Evolutionary conservation across 2,329 filamentous ascomycete species (phyloP).

Genomic region (Botrytis fragariae): DNA sequence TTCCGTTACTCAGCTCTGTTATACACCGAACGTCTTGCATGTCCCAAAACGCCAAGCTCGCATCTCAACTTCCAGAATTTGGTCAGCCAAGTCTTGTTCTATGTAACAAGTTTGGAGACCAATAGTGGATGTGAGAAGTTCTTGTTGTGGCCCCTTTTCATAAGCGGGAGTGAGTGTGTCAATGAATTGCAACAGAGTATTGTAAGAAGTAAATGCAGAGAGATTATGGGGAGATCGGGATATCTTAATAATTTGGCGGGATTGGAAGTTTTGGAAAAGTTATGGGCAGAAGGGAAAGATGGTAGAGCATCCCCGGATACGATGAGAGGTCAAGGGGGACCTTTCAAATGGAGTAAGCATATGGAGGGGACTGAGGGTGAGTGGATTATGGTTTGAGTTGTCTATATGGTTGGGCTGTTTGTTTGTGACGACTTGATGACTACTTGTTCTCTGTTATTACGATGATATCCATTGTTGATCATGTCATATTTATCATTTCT

Average conservation of each 20-base stretch:
- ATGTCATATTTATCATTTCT: neutral
- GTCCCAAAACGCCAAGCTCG: conserved; percentile 68
- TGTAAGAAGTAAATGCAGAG: conserved; percentile 75
- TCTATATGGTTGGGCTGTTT: neutral
- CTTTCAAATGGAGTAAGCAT: conserved; percentile 36
- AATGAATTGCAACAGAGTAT: conserved; percentile 75
- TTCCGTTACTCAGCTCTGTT: conserved; percentile 87
- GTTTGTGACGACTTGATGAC: neutral
- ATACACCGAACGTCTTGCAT: conserved; percentile 84
- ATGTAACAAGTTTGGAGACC: conserved; percentile 74
- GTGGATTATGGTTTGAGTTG: conserved; percentile 63
- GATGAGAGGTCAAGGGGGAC: conserved; percentile 22
- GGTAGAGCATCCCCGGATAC: conserved; percentile 16
- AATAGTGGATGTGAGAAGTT: conserved; percentile 78
- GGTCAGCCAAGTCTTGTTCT: conserved; percentile 78
- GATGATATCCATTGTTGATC: neutral
- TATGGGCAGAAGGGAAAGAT: conserved; percentile 56
- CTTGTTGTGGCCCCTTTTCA: conserved; percentile 88
- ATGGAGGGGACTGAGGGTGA: conserved; percentile 52
- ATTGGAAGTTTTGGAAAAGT: conserved; percentile 78
- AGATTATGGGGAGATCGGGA: conserved; percentile 83
- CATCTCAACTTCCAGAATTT: conserved; percentile 79
- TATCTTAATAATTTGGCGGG: conserved; percentile 92
- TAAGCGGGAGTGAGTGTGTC: conserved; percentile 85
- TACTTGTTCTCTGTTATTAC: neutral